A percentile compares a stretch with the other conserved stretches of the same genome.
phyloP scores from a whole-genome alignment of 192 early-diverging fungal genomes.

The Entomortierella parvispora region DNA sequence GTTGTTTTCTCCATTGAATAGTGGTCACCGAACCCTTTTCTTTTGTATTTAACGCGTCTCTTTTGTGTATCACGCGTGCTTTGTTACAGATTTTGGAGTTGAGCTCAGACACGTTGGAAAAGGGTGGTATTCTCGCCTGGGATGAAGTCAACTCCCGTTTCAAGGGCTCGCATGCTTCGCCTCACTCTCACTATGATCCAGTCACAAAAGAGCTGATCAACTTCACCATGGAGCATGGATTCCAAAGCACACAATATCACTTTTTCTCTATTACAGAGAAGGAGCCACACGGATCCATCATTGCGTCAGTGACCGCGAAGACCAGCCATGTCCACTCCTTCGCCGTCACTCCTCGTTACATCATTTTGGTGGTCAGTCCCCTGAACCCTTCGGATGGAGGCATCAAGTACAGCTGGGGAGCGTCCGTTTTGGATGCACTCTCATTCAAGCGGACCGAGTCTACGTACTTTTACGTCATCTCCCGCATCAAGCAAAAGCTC shows the following conservation, averaged over 20 bases:
- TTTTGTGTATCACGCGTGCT: too few relatives aligned
- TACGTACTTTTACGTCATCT: slow-evolving; percentile 78
- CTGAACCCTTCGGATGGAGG: slow-evolving; percentile 69
- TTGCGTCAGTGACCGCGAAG: slow-evolving; percentile 70
- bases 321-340: slow-evolving; percentile 82
- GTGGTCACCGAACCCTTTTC: slow-evolving; percentile 5
- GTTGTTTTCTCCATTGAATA: background rate
- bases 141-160: slow-evolving; percentile 72
- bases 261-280: slow-evolving; percentile 72
- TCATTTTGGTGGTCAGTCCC: slow-evolving; percentile 70
- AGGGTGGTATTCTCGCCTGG: slow-evolving; percentile 67
- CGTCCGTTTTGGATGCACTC: slow-evolving; percentile 77
- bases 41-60: slow-evolving; percentile 3
- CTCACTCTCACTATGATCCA: slow-evolving; percentile 77
- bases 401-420: slow-evolving; percentile 74
- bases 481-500: slow-evolving; percentile 70
- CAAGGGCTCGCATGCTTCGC: slow-evolving; percentile 69
- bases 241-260: slow-evolving; percentile 72
- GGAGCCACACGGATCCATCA: slow-evolving; percentile 69
- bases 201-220: slow-evolving; percentile 79
- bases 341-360: slow-evolving; percentile 75
- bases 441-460: slow-evolving; percentile 67
- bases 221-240: slow-evolving; percentile 77
- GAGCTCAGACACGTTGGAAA: slow-evolving; percentile 72
- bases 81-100: slow-evolving; percentile 73